Percentiles rank a stretch among this genome's conserved stretches.
Conservation (phyloP, 225 moss, liverwort and hornwort genomes). For the Polytrichum formosum region DNA sequence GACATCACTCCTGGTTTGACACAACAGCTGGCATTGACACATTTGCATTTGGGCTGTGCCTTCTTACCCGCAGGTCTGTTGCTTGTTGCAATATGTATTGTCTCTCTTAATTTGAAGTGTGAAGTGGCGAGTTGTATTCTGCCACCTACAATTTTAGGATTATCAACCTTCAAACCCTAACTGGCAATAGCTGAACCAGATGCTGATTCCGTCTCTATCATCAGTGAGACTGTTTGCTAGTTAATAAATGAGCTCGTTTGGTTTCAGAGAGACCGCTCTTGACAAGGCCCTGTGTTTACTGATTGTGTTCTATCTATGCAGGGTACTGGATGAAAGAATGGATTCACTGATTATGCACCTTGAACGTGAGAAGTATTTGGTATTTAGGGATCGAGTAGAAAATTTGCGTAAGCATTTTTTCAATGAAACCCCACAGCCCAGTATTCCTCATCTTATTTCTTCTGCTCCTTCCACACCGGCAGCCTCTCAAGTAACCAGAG, state of each 20-base stretch:
- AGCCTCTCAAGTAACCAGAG: constrained; percentile 22
- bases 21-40: constrained; percentile 35
- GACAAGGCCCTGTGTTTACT: background rate
- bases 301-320: constrained; percentile 18
- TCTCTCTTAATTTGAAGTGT: too few relatives aligned
- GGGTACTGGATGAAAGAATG: constrained; percentile 43
- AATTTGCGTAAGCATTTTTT: constrained; percentile 34
- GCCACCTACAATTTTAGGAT: too few relatives aligned
- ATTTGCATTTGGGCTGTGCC: constrained; percentile 46
- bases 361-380: constrained; percentile 36
- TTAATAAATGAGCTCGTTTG: background rate
- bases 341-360: constrained; percentile 34
- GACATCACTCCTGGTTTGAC: constrained; percentile 39
- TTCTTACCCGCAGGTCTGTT: constrained; percentile 44
- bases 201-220: too few relatives aligned
- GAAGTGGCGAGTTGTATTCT: too few relatives aligned
- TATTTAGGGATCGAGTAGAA: constrained; percentile 35
- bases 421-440: constrained; percentile 25
- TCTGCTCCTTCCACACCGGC: constrained; percentile 14
- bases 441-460: constrained; percentile 12
- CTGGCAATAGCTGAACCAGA: too few relatives aligned
- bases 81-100: background rate
- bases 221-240: too few relatives aligned
- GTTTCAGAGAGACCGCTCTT: background rate
- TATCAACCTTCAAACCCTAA: too few relatives aligned